phyloP scores from a whole-genome alignment of 1,139 yeast species.

The Suhomyces panamericanus region DNA sequence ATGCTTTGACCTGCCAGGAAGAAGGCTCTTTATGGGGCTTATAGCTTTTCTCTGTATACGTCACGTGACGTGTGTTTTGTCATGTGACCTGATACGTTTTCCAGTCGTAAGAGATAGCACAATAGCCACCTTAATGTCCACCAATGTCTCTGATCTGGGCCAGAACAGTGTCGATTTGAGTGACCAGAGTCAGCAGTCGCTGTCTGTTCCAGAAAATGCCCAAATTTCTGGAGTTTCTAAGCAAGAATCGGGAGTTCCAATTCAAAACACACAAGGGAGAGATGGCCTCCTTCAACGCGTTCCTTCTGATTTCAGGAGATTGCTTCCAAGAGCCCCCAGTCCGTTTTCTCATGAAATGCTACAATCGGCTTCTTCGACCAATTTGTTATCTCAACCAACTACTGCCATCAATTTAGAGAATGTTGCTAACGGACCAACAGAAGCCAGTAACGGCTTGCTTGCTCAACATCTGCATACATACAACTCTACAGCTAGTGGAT shows the following conservation, averaged over 20 bases:
- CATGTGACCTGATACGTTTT: neutral
- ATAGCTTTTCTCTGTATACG: neutral
- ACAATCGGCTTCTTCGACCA: neutral
- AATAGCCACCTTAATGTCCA: neutral
- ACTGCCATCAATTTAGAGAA: conserved; percentile 24
- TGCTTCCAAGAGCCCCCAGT: conserved; percentile 5
- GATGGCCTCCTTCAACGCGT: neutral
- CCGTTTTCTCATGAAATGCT: neutral
- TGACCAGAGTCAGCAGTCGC: neutral
- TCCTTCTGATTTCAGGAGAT: conserved; percentile 1
- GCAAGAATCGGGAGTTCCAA: neutral
- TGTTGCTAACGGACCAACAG: conserved; percentile 12
- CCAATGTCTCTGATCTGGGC: neutral
- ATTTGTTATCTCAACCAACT: conserved; percentile 18
- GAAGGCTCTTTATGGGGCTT: no score
- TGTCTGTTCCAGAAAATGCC: neutral
- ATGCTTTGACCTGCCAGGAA: no score
- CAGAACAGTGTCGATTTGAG: neutral
- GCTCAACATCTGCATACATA: conserved; percentile 9
- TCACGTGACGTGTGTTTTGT: neutral
- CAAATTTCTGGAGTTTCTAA: neutral
- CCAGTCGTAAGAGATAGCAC: neutral
- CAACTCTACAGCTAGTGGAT: neutral
- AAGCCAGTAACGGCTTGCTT: conserved; percentile 4
- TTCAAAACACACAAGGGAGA: neutral